These are phyloP conservation scores for Neurospora hispaniola DNA, from an alignment of 495 filamentous ascomycete species.

Conservation along the genomic window DNA sequence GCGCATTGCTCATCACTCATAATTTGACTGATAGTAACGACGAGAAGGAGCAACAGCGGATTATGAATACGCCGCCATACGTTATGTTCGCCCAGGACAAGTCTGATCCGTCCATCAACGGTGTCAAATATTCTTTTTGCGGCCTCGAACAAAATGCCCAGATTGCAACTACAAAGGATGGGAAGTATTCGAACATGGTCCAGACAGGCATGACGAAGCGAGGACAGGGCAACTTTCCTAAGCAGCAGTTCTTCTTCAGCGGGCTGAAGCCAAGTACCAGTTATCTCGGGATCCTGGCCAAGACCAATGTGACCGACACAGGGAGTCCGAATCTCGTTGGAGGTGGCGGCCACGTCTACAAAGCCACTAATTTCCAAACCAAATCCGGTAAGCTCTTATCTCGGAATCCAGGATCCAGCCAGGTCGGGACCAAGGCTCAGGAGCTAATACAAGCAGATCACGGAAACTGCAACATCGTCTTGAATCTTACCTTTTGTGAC, in stretches of 20 bases:
- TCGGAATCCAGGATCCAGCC: background rate
- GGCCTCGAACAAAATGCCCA: constrained; percentile 54
- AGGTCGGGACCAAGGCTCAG: background rate
- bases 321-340: constrained; percentile 45
- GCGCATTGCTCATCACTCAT: constrained; percentile 67
- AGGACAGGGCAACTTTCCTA: constrained; percentile 50
- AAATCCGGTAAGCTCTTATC: constrained; percentile 51
- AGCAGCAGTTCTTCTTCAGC: constrained; percentile 76
- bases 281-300: constrained; percentile 63
- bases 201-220: constrained; percentile 56
- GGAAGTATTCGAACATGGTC: constrained; percentile 31
- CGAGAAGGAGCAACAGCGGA: constrained; percentile 33
- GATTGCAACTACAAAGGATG: constrained; percentile 42
- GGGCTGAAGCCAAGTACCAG: constrained; percentile 57
- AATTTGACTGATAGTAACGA: constrained; percentile 44
- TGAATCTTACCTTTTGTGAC: constrained; percentile 72
- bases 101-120: constrained; percentile 47
- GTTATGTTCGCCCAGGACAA: constrained; percentile 66
- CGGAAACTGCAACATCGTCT: constrained; percentile 72
- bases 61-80: constrained; percentile 58
- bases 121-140: constrained; percentile 65
- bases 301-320: constrained; percentile 43
- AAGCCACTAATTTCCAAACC: constrained; percentile 56
- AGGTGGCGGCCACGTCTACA: constrained; percentile 64
- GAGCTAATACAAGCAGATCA: constrained; percentile 9